Evolutionary conservation across 2,329 filamentous ascomycete genomes (phyloP), one percentile per base, ranked within the genome.

Genomic region (Trichoderma asperellum): DNA sequence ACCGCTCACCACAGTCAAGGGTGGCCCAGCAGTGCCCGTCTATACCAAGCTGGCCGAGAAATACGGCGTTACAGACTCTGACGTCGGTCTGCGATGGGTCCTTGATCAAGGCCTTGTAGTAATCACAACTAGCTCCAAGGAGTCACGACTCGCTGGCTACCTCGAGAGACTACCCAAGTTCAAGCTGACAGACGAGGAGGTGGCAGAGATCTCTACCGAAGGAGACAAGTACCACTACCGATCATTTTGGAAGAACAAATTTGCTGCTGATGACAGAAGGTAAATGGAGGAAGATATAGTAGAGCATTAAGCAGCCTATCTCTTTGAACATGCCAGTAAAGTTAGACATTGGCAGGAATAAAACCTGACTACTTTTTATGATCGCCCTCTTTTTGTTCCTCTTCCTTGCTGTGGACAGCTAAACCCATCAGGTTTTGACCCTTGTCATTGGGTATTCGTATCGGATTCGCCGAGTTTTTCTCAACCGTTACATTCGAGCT

Each of bases 161-260:
- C 72, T 87, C 69, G 75, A 78, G n/a, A 83, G 83, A 72, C 70
- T 86, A 72, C 82, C 80, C 55, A 79, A 74, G 56, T 89, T 91
- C 74, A 86, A 87, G 80, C 80, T 92, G 72, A 88, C 87, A 12
- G 80, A 83, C 0, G 81, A 84, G 66, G 89, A 91, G 77, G 79
- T 91, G 14, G 77, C 83, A 57, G 83, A 85, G 64, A 88, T 92
- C 71, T 76, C 82, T 0, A 81, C 85, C 73, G 74, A 84, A 43
- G 90, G 90, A 1, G 81, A 81, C 72, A 75, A 88, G 81, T 89
- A 89, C 79, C 87, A 91, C 76, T 88, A 81, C 74, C 83, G 89
- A 37, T 85, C 79, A 0, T 91, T 88, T 76, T 91, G 87, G 87
- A 79, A 72, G 2, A 72, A 84, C 18, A 82, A 81, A 69, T 89